Conservation (phyloP, 2,329 filamentous ascomycete species). For the Neonectria sp. region DNA sequence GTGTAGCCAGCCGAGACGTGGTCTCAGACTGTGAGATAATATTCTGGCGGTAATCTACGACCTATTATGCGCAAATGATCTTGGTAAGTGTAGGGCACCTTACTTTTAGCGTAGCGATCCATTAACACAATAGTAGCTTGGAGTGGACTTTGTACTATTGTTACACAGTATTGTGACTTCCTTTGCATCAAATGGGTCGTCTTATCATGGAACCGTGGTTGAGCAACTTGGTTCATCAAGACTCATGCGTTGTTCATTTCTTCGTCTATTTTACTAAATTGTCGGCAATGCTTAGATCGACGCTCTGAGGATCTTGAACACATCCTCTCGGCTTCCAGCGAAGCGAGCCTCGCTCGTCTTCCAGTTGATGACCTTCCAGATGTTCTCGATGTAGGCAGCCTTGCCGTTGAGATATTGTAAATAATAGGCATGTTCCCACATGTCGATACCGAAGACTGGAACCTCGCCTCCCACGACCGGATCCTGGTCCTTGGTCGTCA, state of each 20-base stretch:
- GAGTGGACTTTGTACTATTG: background rate
- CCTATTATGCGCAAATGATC: no score
- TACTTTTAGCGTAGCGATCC: no score
- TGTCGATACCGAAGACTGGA: slow-evolving; percentile 86
- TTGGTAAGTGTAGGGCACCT: no score
- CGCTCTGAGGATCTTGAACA: slow-evolving; percentile 61
- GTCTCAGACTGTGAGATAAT: background rate
- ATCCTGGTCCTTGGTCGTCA: slow-evolving; percentile 91
- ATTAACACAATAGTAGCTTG: background rate
- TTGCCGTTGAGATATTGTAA: slow-evolving; percentile 85
- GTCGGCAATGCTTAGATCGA: slow-evolving; percentile 50
- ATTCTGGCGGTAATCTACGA: no score
- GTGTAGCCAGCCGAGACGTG: slow-evolving; percentile 41
- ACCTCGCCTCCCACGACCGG: slow-evolving; percentile 75
- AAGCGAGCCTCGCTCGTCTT: slow-evolving; percentile 77
- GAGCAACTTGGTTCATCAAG: background rate
- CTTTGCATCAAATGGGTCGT: slow-evolving; percentile 1
- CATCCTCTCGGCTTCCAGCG: slow-evolving; percentile 62
- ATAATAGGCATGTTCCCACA: slow-evolving; percentile 97
- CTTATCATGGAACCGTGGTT: background rate
- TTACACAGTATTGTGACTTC: background rate
- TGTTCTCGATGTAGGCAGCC: slow-evolving; percentile 80
- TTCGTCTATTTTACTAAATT: slow-evolving; percentile 12
- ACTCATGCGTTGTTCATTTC: slow-evolving; percentile 7
- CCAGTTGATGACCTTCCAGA: slow-evolving; percentile 87